phyloP scores from a whole-genome alignment of 169 alveolate genomes.

The Babesia bovis region DNA sequence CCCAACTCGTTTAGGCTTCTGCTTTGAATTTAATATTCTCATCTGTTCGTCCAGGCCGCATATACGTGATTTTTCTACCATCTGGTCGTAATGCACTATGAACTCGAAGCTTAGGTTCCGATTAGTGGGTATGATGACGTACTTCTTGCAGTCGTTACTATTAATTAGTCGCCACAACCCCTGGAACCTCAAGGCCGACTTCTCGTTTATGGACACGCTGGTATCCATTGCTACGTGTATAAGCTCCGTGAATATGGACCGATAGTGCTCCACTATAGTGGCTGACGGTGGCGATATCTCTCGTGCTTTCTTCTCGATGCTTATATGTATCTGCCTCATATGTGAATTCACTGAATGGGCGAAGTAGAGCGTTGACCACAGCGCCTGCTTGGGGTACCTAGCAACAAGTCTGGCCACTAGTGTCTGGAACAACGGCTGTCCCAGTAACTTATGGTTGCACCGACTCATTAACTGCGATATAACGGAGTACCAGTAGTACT shows the following conservation, averaged over 20 bases:
- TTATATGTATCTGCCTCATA: slow-evolving; percentile 28
- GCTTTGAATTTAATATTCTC: slow-evolving; percentile 87
- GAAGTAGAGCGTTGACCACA: slow-evolving; percentile 68
- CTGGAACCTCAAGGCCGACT: slow-evolving; percentile 42
- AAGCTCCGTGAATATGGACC: slow-evolving; percentile 43
- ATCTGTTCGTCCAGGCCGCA: slow-evolving; percentile 60
- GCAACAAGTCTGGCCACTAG: slow-evolving; percentile 57
- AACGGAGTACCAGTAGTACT: slow-evolving; percentile 67
- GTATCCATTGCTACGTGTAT: slow-evolving; percentile 46
- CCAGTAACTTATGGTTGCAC: slow-evolving; percentile 70
- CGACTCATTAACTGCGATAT: slow-evolving; percentile 71
- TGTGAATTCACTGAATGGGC: slow-evolving; percentile 41
- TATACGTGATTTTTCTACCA: slow-evolving; percentile 20
- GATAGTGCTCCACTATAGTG: slow-evolving; percentile 27
- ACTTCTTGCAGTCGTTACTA: slow-evolving; percentile 21
- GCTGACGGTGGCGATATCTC: background rate
- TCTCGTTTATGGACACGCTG: slow-evolving; percentile 23
- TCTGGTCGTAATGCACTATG: slow-evolving; percentile 23
- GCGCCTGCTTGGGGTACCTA: slow-evolving; percentile 69
- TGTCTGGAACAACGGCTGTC: slow-evolving; percentile 66
- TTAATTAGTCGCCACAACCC: slow-evolving; percentile 30
- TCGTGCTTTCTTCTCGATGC: slow-evolving; percentile 33
- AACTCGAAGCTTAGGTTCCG: slow-evolving; percentile 48
- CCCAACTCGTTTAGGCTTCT: slow-evolving; percentile 88
- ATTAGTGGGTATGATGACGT: slow-evolving; percentile 40